Evolutionary conservation across 345 rosid genomes (phyloP), one percentile per base, ranked within the genome.

Genomic region (Boechera divaricarpa): DNA sequence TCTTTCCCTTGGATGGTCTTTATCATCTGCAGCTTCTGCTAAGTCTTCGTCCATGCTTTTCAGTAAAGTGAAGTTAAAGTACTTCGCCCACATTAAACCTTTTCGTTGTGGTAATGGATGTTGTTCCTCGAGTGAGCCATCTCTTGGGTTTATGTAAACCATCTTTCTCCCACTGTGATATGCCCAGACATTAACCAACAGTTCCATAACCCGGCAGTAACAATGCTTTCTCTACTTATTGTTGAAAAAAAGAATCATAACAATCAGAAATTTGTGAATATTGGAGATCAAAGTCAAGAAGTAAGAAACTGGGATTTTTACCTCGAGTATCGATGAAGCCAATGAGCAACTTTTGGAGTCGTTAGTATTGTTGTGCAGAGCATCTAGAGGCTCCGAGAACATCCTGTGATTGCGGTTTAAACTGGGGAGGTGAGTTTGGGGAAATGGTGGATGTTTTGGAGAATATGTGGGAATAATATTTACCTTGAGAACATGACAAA

Each of bases 11-110:
- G 92, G 96, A 78, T 83, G 70, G 79, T 91, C 93, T 3, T 79
- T 86, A 70, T 95, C 99, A 57, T 95, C 98, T n/a, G 97, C 94
- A 63, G 99, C 96, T 89, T 95, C 99, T 6, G 98, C 99, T 13
- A 95, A 85, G 78, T 95, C 99, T 82, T 95, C 99, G 63, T 95
- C 99, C 96, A 95, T 95, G 63, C 85, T 87, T 86, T 95, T 95
- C 57, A 95, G 80, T 63, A 95, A 75, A 36, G 90, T 85, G 59
- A 84, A 77, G 71, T 90, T 84, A 54, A 95, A 92, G 83, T 92
- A 95, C 69, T 87, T 95, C 0, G 80, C 87, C 98, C 99, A 92
- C 76, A 87, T 86, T 10, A 77, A 80, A 52, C 85, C 96, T 67
- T 82, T 86, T n/a, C 97, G 86, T 39, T 79, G 85, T 28, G 79